Percentiles rank a stretch among this genome's conserved stretches.
These are phyloP conservation scores for Galeopsis tetrahit DNA, from an alignment of 257 asterid species.

Conservation along the genomic window DNA sequence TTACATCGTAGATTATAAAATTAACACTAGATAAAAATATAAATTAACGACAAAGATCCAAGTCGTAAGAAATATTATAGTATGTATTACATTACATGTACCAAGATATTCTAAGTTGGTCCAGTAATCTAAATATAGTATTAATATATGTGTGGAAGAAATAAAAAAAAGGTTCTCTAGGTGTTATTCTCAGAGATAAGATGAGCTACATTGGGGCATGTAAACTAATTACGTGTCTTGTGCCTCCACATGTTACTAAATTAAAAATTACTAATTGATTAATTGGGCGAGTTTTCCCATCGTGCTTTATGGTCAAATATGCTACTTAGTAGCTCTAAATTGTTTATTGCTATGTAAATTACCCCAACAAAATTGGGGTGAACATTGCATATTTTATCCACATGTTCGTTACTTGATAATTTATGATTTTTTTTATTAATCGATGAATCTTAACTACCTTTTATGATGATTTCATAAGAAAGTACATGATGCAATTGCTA, in stretches of 20 bases:
- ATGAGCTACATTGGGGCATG: slow-evolving; percentile 37
- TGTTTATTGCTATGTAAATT: neutral
- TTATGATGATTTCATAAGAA: no score
- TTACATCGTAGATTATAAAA: neutral
- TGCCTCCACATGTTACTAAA: slow-evolving; percentile 31
- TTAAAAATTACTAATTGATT: slow-evolving; percentile 31
- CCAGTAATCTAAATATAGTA: neutral
- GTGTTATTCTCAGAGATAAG: slow-evolving; percentile 48
- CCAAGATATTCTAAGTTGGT: slow-evolving; percentile 38
- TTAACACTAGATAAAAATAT: neutral
- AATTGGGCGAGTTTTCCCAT: slow-evolving; percentile 3
- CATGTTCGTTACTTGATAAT: no score
- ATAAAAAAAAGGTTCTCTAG: slow-evolving; percentile 41
- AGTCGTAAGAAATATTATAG: neutral
- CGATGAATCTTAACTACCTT: no score
- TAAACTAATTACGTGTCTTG: slow-evolving; percentile 14
- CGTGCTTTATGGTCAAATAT: slow-evolving; percentile 32
- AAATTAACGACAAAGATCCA: slow-evolving; percentile 11
- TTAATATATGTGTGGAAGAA: neutral
- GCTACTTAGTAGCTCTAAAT: slow-evolving; percentile 1
- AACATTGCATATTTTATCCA: no score
- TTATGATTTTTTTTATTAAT: no score
- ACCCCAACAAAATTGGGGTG: no score
- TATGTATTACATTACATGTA: slow-evolving; percentile 20
- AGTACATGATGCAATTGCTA: no score